phyloP scores from a whole-genome alignment of 495 filamentous ascomycete species.

The Aspergillus haitiensis region DNA sequence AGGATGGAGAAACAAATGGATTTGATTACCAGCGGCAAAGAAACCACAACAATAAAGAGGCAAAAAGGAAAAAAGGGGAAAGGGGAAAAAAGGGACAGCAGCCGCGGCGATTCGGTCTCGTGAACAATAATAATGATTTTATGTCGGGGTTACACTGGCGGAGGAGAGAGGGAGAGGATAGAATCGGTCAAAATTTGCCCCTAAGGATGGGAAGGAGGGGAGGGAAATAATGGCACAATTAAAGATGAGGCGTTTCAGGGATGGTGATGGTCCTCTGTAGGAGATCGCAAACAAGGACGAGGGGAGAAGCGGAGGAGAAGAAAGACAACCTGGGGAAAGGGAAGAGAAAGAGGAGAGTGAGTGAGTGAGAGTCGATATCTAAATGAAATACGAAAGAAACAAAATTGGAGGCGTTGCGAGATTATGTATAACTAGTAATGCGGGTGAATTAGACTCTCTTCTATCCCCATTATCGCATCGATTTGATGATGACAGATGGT shows the following conservation, averaged over 20 bases:
- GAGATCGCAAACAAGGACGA: slow-evolving; percentile 13
- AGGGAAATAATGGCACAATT: slow-evolving; percentile 19
- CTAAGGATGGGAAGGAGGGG: slow-evolving; percentile 11
- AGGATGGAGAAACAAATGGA: slow-evolving; percentile 21
- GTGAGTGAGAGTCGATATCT: no score
- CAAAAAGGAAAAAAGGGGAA: not conserved
- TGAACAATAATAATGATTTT: slow-evolving; percentile 10
- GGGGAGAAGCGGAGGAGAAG: slow-evolving; percentile 7
- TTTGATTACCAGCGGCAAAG: slow-evolving; percentile 30
- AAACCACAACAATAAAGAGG: slow-evolving; percentile 12
- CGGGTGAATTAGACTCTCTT: not conserved
- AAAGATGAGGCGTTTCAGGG: slow-evolving; percentile 19
- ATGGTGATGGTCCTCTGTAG: not conserved
- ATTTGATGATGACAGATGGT: slow-evolving; percentile 3
- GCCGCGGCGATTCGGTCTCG: slow-evolving; percentile 17
- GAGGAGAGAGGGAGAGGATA: slow-evolving; percentile 2
- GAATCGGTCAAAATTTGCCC: slow-evolving; percentile 14
- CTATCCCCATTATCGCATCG: not conserved
- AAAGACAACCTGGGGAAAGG: slow-evolving; percentile 16
- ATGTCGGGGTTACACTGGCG: slow-evolving; percentile 28
- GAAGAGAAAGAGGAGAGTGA: slow-evolving; percentile 13
- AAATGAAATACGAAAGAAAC: not conserved
- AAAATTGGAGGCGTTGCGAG: not conserved
- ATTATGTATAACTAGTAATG: not conserved
- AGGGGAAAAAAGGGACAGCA: not conserved